These are phyloP conservation scores for Aspergillus pseudoglaucus DNA, from an alignment of 2,329 filamentous ascomycete genomes.

Conservation along the genomic window DNA sequence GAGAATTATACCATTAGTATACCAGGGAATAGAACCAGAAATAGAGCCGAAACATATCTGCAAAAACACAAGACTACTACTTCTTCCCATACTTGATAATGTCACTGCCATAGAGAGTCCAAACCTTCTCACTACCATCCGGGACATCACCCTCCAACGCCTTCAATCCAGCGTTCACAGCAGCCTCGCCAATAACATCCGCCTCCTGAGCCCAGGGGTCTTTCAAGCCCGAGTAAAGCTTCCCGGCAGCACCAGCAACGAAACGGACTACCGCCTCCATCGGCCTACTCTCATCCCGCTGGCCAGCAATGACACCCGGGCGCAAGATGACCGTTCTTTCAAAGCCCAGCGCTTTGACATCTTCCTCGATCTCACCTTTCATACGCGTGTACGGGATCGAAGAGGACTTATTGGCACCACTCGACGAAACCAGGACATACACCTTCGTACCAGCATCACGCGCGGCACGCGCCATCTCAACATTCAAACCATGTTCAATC, in stretches of 20 bases:
- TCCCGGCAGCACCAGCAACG: conserved; percentile 52
- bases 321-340: conserved; percentile 67
- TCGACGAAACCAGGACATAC: conserved; percentile 69
- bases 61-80: not conserved
- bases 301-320: conserved; percentile 70
- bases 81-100: conserved; percentile 28
- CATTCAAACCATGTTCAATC: conserved; percentile 81
- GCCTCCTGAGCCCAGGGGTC: conserved; percentile 68
- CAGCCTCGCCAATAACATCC: conserved; percentile 55
- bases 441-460: conserved; percentile 64
- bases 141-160: conserved; percentile 35
- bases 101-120: conserved; percentile 31
- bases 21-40: too few relatives aligned
- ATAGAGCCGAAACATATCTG: not conserved
- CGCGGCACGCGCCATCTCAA: conserved; percentile 69
- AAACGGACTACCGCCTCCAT: conserved; percentile 53
- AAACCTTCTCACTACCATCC: conserved; percentile 35
- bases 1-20: too few relatives aligned
- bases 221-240: conserved; percentile 48
- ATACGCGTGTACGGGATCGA: conserved; percentile 57
- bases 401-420: conserved; percentile 46
- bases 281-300: conserved; percentile 55
- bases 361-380: conserved; percentile 83
- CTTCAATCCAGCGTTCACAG: conserved; percentile 32
- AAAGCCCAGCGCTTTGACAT: conserved; percentile 64